A percentile compares a stretch with the other conserved stretches of the same genome.
These are phyloP conservation scores for Chaetomiaceae sp. DNA, from an alignment of 2,329 filamentous ascomycete genomes.

Conservation along the genomic window DNA sequence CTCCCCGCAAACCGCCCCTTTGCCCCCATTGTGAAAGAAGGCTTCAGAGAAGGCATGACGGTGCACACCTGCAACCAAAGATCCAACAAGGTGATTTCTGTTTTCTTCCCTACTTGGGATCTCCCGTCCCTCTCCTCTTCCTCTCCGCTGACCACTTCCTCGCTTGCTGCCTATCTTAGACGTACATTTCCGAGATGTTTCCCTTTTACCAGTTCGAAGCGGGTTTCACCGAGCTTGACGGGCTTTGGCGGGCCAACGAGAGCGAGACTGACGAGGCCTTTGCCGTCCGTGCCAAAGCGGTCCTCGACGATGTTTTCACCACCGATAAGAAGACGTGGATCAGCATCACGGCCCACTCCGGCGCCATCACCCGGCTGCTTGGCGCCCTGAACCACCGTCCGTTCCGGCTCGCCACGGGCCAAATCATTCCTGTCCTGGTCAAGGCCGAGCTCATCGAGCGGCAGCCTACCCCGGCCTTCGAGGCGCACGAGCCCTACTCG, in stretches of 20 bases:
- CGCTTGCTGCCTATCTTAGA: not conserved
- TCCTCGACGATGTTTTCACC: conserved; percentile 1
- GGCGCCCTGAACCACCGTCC: not conserved
- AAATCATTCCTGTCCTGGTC: conserved; percentile 1
- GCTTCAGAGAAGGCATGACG: not conserved
- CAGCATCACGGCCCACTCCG: conserved; percentile 1
- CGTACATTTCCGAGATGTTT: not conserved
- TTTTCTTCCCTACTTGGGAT: too few species aligned
- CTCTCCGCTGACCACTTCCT: not conserved
- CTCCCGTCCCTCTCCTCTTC: not conserved
- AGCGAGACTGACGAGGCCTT: not conserved
- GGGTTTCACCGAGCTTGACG: not conserved
- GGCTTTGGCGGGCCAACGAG: not conserved
- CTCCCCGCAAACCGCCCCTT: not conserved
- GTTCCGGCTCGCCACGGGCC: not conserved
- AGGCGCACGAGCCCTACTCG: not conserved
- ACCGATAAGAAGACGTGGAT: not conserved
- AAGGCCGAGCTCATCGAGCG: not conserved
- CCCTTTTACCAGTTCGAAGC: not conserved
- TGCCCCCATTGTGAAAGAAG: not conserved
- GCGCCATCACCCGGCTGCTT: not conserved
- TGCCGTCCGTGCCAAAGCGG: not conserved
- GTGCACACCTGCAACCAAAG: conserved; percentile 1
- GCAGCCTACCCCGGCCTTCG: not conserved
- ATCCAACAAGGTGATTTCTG: not conserved